These are phyloP conservation scores for Myotisia sp. DNA, from an alignment of 2,329 filamentous ascomycete species.

Conservation along the genomic window DNA sequence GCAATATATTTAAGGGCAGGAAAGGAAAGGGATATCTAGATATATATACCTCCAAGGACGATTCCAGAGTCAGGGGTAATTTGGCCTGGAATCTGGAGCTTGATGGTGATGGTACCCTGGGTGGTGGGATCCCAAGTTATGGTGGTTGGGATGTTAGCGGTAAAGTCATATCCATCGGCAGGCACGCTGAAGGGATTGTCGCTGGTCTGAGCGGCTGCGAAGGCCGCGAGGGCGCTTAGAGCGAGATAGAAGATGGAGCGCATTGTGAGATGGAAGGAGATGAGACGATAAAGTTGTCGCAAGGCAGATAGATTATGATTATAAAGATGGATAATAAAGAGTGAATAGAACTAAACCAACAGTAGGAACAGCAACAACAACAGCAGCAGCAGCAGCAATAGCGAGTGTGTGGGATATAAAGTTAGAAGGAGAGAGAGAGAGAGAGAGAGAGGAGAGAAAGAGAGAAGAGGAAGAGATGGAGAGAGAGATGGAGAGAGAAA, in stretches of 20 bases:
- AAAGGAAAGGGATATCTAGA: slow-evolving; percentile 3
- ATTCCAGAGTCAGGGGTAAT: slow-evolving; percentile 29
- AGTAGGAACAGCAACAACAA: background rate
- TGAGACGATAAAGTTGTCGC: slow-evolving; percentile 7
- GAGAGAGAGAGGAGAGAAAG: slow-evolving; percentile 6
- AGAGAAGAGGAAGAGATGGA: slow-evolving; percentile 10
- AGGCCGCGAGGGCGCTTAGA: slow-evolving; percentile 32
- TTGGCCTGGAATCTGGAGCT: slow-evolving; percentile 33
- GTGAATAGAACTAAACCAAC: background rate
- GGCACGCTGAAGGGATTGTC: slow-evolving; percentile 38
- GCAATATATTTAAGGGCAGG: background rate
- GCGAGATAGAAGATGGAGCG: slow-evolving; percentile 21
- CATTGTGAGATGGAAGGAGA: background rate
- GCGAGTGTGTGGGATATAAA: slow-evolving; percentile 5
- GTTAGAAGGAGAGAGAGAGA: slow-evolving; percentile 2
- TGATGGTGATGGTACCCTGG: slow-evolving; percentile 38
- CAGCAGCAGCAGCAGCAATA: background rate
- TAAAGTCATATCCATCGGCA: slow-evolving; percentile 29
- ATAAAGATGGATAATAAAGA: background rate
- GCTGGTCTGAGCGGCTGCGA: slow-evolving; percentile 26
- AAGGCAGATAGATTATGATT: background rate
- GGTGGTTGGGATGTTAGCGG: slow-evolving; percentile 32
- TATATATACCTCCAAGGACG: slow-evolving; percentile 31
- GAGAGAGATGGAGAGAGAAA: slow-evolving; percentile 7
- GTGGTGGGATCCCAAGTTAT: slow-evolving; percentile 39